phyloP scores from a whole-genome alignment of 768 basidiomycete species.

The Pisolithus sp. region DNA sequence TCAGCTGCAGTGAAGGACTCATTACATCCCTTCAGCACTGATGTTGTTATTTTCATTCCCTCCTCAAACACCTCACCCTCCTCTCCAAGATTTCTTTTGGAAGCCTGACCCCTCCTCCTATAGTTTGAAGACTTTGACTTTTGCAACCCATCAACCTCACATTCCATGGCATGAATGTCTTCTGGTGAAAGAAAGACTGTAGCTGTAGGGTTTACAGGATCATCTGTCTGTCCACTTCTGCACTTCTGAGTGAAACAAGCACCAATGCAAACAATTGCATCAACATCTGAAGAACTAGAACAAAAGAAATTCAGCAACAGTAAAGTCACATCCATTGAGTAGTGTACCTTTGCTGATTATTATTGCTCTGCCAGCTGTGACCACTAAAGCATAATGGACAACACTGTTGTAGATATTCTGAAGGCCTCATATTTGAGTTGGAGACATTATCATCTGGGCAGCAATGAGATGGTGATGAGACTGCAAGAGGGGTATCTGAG shows the following conservation, averaged over 20 bases:
- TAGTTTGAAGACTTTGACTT: neutral
- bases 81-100: neutral
- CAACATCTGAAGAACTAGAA: conserved; percentile 9
- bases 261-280: conserved; percentile 29
- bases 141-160: neutral
- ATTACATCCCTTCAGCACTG: conserved; percentile 28
- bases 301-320: neutral
- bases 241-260: conserved; percentile 30
- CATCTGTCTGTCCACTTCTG: conserved; percentile 6
- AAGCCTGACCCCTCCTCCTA: neutral
- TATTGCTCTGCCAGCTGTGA: neutral
- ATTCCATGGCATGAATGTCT: neutral
- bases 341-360: conserved; percentile 1
- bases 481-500: neutral
- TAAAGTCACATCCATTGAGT: neutral
- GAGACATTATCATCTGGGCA: too few species aligned
- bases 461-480: neutral
- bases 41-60: conserved; percentile 19
- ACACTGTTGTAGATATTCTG: conserved; percentile 13
- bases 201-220: conserved; percentile 11
- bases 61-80: too few species aligned
- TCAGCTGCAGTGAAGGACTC: too few species aligned
- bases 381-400: conserved; percentile 26
- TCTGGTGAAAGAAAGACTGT: conserved; percentile 15
- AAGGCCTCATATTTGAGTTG: conserved; percentile 1